These are phyloP conservation scores for Phytophthora pseudosyringae DNA, from an alignment of 352 stramenopile genomes.

Conservation along the genomic window DNA sequence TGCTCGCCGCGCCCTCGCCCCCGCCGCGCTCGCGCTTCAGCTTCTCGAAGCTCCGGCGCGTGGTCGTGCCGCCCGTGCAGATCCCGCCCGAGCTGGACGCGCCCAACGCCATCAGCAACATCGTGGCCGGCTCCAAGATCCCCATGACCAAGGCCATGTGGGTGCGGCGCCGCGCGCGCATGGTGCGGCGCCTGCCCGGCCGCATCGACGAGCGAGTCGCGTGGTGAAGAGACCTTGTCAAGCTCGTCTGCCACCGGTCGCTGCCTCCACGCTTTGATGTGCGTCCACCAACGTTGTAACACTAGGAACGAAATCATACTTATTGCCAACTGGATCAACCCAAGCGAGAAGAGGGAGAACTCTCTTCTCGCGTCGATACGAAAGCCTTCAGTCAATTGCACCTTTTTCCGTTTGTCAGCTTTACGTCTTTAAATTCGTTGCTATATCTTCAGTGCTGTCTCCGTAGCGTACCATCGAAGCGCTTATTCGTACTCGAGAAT, in stretches of 20 bases:
- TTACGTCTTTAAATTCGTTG: too few species aligned
- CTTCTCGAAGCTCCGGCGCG: conserved; percentile 40
- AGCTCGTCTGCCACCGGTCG: background rate
- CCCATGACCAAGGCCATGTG: conserved; percentile 60
- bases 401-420: too few species aligned
- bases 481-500: conserved; percentile 93
- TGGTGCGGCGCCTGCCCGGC: conserved; percentile 45
- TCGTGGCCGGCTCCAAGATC: conserved; percentile 59
- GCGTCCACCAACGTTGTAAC: conserved; percentile 1
- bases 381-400: too few species aligned
- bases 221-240: conserved; percentile 22
- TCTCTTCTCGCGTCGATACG: too few species aligned
- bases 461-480: background rate
- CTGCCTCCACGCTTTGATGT: conserved; percentile 1
- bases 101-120: conserved; percentile 41
- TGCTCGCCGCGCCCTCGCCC: conserved; percentile 18
- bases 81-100: conserved; percentile 44
- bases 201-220: conserved; percentile 46
- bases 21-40: conserved; percentile 42
- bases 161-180: conserved; percentile 38
- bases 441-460: too few species aligned
- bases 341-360: background rate
- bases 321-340: background rate
- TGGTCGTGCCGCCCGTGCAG: conserved; percentile 52
- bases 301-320: background rate